phyloP scores from a whole-genome alignment of 768 basidiomycete species.

The Cystobasidium ongulense region DNA sequence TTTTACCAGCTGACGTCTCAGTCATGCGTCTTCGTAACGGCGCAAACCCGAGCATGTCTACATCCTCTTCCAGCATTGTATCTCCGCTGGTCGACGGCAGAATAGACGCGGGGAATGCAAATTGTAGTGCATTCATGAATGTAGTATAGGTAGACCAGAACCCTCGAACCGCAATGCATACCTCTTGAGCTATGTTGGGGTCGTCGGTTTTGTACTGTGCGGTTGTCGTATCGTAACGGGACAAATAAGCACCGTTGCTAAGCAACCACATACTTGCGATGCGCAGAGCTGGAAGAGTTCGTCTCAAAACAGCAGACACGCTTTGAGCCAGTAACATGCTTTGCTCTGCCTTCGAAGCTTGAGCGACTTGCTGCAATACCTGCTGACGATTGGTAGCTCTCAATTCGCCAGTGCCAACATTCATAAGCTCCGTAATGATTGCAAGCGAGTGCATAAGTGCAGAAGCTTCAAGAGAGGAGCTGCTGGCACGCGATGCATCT shows the following conservation, averaged over 20 bases:
- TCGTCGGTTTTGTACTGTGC: conserved; percentile 33
- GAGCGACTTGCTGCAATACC: background rate
- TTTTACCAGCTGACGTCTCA: conserved; percentile 39
- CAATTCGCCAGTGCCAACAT: background rate
- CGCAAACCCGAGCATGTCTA: conserved; percentile 76
- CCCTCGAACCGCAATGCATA: conserved; percentile 42
- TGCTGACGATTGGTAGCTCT: background rate
- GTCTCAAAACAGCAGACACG: conserved; percentile 76
- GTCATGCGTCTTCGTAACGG: conserved; percentile 59
- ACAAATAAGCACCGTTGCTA: conserved; percentile 63
- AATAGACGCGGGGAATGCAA: conserved; percentile 60
- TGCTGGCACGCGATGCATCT: conserved; percentile 5
- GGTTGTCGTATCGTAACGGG: conserved; percentile 14
- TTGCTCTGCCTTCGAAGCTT: conserved; percentile 2
- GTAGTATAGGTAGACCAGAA: conserved; percentile 69
- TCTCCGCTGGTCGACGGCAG: conserved; percentile 53
- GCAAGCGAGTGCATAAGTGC: conserved; percentile 27
- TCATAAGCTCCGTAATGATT: conserved; percentile 14
- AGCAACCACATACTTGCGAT: conserved; percentile 83
- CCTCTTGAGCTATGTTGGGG: conserved; percentile 10
- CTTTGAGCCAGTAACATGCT: conserved; percentile 59
- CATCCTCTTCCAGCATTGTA: conserved; percentile 74
- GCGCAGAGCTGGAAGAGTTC: conserved; percentile 76
- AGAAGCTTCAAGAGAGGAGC: conserved; percentile 9
- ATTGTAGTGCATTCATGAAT: conserved; percentile 57